Evolutionary conservation across 371 early-diverging fungal species (phyloP), one percentile per base, ranked within the genome.

Genomic region (Mortierella sp.): DNA sequence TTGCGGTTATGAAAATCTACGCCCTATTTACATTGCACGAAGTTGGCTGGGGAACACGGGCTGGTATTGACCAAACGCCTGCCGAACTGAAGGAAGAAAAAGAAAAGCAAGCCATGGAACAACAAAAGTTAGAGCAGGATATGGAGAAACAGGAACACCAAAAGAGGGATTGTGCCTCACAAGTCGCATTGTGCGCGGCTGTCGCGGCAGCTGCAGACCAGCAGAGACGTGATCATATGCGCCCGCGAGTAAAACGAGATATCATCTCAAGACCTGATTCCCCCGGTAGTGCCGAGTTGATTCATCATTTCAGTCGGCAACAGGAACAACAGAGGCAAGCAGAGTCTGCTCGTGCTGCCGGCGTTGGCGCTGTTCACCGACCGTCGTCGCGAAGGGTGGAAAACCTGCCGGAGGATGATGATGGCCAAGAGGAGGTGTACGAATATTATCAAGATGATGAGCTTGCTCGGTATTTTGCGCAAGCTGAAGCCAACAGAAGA

Each of bases 41-140:
- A 34, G 88, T 88, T 49, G 89, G 86, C 7, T 91, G 91, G 91
- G 91, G 91, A 28, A 91, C 91, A 5, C 80, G 90, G 30, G 81
- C 81, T 9, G 90, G 90, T 50, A 65, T 81, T 21, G 67, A 67
- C 39, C 71, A 65, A 24, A 61, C 64, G n/a, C 69, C 71, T 19
- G 60, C 57, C 6, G 79, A 71, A 5, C 31, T 64, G 41, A 61
- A 53, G 10, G 62, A 68, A 19, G 69, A 71, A 43, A 71, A 64
- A 56, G 64, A 64, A 41, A 71, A 45, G 39, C 62, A 62, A 42
- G 43, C 27, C 0, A 2, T 26, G 18, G 47, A 69, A 27, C 48
- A 53, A 27, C 48, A 66, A 13, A 56, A 57, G n/a, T 10, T 45
- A 31, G 41, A 39, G 10, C 41, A 50, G 46, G 58, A 64, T 16